A percentile compares a stretch with the other conserved stretches of the same genome.
Conservation (phyloP, 768 basidiomycete genomes). For the Rickenella mellea region DNA sequence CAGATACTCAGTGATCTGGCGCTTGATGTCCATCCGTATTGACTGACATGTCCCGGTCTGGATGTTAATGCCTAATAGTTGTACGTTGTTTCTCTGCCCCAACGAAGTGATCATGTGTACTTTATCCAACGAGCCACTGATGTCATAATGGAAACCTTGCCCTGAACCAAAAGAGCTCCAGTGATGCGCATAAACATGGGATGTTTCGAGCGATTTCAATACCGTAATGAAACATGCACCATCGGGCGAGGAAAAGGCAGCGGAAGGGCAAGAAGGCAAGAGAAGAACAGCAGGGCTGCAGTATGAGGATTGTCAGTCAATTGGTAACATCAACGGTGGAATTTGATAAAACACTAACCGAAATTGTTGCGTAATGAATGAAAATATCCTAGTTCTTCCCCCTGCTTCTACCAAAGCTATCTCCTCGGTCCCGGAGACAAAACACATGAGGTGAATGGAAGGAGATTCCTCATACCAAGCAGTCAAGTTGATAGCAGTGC, state of each 20-base stretch:
- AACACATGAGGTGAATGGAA: slow-evolving; percentile 27
- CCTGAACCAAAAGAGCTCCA: slow-evolving; percentile 48
- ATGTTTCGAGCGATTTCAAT: slow-evolving; percentile 12
- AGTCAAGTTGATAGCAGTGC: slow-evolving; percentile 29
- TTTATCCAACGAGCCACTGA: slow-evolving; percentile 17
- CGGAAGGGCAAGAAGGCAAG: slow-evolving; percentile 23
- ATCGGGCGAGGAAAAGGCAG: slow-evolving; percentile 41
- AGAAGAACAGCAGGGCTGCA: slow-evolving; percentile 37
- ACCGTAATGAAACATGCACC: slow-evolving; percentile 40
- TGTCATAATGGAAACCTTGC: slow-evolving; percentile 29
- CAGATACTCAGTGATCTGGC: slow-evolving; percentile 44
- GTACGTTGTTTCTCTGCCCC: slow-evolving; percentile 27
- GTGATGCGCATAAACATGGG: slow-evolving; percentile 34
- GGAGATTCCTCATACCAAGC: slow-evolving; percentile 30
- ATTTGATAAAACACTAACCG: slow-evolving; percentile 24
- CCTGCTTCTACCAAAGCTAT: slow-evolving; percentile 37
- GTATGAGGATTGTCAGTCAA: neutral
- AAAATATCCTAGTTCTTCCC: slow-evolving; percentile 39
- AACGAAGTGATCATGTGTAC: slow-evolving; percentile 34
- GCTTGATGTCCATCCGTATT: slow-evolving; percentile 40
- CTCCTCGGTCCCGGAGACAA: slow-evolving; percentile 43
- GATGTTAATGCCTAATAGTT: slow-evolving; percentile 32
- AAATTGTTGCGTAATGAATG: slow-evolving; percentile 42
- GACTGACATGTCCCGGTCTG: slow-evolving; percentile 26
- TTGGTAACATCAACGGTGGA: neutral